Evolutionary conservation across 106 monocot genomes (phyloP).

Genomic region (Dendrobium huoshanense): DNA sequence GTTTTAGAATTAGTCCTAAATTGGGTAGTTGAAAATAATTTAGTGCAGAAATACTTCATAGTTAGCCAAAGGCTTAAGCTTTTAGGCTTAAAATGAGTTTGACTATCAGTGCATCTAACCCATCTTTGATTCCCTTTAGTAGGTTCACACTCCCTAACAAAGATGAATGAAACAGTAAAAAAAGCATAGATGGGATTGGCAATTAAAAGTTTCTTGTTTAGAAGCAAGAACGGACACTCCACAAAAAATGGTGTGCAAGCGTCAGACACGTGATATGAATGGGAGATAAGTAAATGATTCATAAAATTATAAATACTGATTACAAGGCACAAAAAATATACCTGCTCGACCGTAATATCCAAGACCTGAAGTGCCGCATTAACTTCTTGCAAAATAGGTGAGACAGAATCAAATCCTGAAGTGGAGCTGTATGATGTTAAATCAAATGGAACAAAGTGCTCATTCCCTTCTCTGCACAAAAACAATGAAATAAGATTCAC

Average conservation of each 20-base stretch:
- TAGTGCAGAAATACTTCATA: neutral
- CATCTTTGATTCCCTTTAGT: neutral
- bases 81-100: neutral
- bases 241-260: neutral
- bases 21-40: neutral
- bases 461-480: constrained; percentile 61
- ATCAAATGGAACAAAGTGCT: constrained; percentile 80
- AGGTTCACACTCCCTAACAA: neutral
- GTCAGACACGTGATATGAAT: neutral
- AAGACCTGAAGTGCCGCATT: constrained; percentile 49
- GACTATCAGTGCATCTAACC: neutral
- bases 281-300: neutral
- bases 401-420: constrained; percentile 67
- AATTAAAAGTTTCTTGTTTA: neutral
- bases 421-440: constrained; percentile 55
- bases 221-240: neutral
- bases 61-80: neutral
- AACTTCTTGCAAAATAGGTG: constrained; percentile 68
- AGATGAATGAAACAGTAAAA: neutral
- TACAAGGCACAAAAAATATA: neutral
- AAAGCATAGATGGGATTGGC: neutral
- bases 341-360: constrained; percentile 81
- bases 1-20: neutral
- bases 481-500: neutral
- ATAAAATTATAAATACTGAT: neutral